A percentile compares a stretch with the other conserved stretches of the same genome.
These are phyloP conservation scores for Monosporascus sp. DNA, from an alignment of 2,329 filamentous ascomycete genomes.

Conservation along the genomic window DNA sequence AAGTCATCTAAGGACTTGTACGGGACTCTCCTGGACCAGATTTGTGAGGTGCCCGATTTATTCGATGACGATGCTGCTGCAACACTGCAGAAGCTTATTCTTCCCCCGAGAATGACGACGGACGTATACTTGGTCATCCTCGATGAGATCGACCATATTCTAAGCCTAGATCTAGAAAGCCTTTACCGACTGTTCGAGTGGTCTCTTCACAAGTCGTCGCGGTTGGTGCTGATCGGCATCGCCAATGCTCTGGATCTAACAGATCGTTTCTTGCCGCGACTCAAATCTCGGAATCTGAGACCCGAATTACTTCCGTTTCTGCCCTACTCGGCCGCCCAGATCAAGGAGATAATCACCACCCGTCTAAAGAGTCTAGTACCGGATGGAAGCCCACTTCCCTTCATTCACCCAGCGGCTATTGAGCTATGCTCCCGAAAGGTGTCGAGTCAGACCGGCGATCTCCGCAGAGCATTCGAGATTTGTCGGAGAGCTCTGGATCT, in stretches of 20 bases:
- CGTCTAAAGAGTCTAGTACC: conserved; percentile 73
- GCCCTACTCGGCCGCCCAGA: conserved; percentile 83
- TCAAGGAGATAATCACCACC: conserved; percentile 78
- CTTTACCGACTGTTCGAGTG: conserved; percentile 95
- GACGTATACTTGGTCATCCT: conserved; percentile 76
- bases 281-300: conserved; percentile 89
- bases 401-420: conserved; percentile 89
- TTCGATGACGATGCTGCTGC: conserved; percentile 62
- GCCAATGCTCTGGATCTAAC: conserved; percentile 95
- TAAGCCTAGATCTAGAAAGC: conserved; percentile 82
- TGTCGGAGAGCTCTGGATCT: conserved; percentile 84
- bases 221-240: conserved; percentile 81
- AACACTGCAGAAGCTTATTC: conserved; percentile 65
- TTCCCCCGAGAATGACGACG: conserved; percentile 50
- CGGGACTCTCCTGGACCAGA: conserved; percentile 67
- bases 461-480: conserved; percentile 93
- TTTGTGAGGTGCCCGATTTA: conserved; percentile 52
- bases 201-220: conserved; percentile 77
- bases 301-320: conserved; percentile 86
- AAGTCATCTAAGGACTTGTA: conserved; percentile 85
- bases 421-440: conserved; percentile 94
- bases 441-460: conserved; percentile 85
- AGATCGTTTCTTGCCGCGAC: conserved; percentile 85
- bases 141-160: conserved; percentile 91
- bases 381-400: conserved; percentile 59